Percentiles rank a stretch among this genome's conserved stretches.
Conservation (phyloP, 2,329 filamentous ascomycete species). For the Xylariaceae sp. region DNA sequence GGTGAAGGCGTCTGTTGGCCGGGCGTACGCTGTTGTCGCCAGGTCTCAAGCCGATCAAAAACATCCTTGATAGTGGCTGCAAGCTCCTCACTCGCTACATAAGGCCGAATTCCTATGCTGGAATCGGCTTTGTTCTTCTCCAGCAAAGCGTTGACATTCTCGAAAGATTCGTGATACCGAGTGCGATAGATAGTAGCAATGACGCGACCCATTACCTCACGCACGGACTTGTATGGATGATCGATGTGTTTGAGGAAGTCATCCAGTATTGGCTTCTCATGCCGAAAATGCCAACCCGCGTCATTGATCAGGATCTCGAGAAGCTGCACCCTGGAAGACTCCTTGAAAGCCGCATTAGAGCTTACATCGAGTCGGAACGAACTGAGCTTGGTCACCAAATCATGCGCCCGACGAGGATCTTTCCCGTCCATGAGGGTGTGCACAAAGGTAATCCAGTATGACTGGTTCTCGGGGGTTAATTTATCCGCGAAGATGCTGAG, state of each 20-base stretch:
- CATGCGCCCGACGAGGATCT: conserved; percentile 81
- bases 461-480: conserved; percentile 86
- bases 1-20: conserved; percentile 90
- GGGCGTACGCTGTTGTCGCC: conserved; percentile 76
- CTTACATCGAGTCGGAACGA: conserved; percentile 88
- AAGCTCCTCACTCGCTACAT: conserved; percentile 72
- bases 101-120: conserved; percentile 78
- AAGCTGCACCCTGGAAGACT: conserved; percentile 91
- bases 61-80: conserved; percentile 64
- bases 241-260: conserved; percentile 89
- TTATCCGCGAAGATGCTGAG: conserved; percentile 83
- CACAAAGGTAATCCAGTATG: conserved; percentile 92
- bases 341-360: conserved; percentile 97
- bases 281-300: conserved; percentile 91
- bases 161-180: conserved; percentile 89
- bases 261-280: conserved; percentile 79
- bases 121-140: conserved; percentile 73
- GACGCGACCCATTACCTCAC: conserved; percentile 88
- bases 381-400: conserved; percentile 75
- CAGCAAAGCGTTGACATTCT: conserved; percentile 69
- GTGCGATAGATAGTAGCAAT: conserved; percentile 85
- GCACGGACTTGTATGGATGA: conserved; percentile 95
- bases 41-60: conserved; percentile 74
- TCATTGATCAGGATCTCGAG: conserved; percentile 84
- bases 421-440: conserved; percentile 84